Evolutionary conservation across 208 protist genomes (phyloP).

Genomic region (Crithidia bombi): DNA sequence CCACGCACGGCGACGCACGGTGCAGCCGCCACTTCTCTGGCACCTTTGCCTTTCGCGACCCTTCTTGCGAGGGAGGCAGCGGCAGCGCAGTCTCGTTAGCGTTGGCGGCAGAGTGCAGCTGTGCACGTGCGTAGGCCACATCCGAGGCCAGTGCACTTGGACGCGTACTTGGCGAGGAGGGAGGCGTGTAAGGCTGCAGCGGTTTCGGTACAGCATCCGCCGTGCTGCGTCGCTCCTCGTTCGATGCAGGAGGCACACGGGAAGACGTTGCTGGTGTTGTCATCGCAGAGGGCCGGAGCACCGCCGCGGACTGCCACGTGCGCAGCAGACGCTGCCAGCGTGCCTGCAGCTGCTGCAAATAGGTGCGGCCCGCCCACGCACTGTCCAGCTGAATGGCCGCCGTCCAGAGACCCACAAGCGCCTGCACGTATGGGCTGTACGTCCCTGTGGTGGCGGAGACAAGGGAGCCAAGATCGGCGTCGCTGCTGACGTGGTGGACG

Average conservation of each 20-base stretch:
- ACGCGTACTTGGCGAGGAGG: neutral
- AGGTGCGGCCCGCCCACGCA: conserved; percentile 58
- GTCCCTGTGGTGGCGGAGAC: conserved; percentile 50
- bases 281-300: conserved; percentile 4
- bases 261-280: neutral
- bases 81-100: neutral
- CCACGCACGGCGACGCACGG: too few species aligned
- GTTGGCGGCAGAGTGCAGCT: neutral
- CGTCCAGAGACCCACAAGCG: conserved; percentile 62
- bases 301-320: conserved; percentile 45
- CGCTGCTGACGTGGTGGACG: conserved; percentile 44
- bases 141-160: neutral
- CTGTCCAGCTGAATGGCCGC: conserved; percentile 62
- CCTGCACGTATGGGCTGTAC: conserved; percentile 73
- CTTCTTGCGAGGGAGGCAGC: too few species aligned
- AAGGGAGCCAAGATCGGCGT: conserved; percentile 30
- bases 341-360: conserved; percentile 38
- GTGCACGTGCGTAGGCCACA: conserved; percentile 1
- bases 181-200: conserved; percentile 5
- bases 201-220: neutral
- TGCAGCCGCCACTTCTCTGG: too few species aligned
- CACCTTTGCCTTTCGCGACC: too few species aligned
- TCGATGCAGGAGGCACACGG: neutral
- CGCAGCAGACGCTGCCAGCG: conserved; percentile 54
- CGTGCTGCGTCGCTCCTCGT: neutral